Evolutionary conservation across 352 stramenopile species (phyloP).

Genomic region (Saprolegnia parasitica): DNA sequence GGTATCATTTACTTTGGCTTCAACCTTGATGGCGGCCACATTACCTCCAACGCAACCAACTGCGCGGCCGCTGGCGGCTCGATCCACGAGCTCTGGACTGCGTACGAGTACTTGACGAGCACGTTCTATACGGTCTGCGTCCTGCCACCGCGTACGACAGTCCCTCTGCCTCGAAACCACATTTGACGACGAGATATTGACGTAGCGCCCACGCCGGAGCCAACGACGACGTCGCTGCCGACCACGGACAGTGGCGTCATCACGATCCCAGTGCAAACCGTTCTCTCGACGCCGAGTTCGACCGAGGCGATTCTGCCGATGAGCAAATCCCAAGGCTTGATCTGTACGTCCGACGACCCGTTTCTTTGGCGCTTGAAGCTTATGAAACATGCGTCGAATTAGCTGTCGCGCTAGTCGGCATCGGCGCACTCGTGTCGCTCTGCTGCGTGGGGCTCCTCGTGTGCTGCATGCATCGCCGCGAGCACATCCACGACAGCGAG

Average conservation of each 20-base stretch:
- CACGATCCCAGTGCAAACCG: slow-evolving; percentile 3
- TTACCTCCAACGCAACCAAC: not conserved
- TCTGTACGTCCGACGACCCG: slow-evolving; percentile 18
- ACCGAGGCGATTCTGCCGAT: not conserved
- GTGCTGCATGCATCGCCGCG: not conserved
- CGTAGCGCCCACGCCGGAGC: too few species aligned
- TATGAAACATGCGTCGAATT: too few species aligned
- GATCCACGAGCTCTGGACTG: slow-evolving; percentile 6
- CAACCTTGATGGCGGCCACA: slow-evolving; percentile 3
- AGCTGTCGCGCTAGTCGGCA: not conserved
- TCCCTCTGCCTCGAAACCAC: not conserved
- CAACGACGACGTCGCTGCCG: too few species aligned
- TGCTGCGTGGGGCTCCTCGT: slow-evolving; percentile 3
- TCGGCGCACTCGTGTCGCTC: slow-evolving; percentile 4
- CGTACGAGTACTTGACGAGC: not conserved
- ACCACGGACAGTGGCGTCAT: not conserved
- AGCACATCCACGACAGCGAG: slow-evolving; percentile 33
- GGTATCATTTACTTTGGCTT: slow-evolving; percentile 5
- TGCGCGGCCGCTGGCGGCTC: not conserved
- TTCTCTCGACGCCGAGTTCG: not conserved
- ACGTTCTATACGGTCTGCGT: not conserved
- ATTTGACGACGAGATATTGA: too few species aligned
- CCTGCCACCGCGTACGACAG: not conserved
- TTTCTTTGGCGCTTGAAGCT: too few species aligned
- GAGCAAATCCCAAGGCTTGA: not conserved